These are phyloP conservation scores for Medicago ruthenica DNA, from an alignment of 306 rosid species.

Conservation along the genomic window DNA sequence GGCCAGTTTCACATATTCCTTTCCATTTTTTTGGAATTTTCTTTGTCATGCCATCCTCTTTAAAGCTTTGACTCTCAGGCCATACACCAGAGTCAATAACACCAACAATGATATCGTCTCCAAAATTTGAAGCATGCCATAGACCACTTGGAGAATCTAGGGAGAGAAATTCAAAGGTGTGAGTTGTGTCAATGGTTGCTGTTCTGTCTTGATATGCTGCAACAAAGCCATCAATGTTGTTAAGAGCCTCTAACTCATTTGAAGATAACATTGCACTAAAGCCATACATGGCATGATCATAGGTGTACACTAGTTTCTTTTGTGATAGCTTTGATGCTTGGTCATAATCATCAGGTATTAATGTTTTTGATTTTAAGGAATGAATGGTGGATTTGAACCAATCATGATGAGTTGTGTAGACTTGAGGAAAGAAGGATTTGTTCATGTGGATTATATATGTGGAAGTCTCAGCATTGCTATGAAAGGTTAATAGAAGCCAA, in stretches of 20 bases:
- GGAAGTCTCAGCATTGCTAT: conserved; percentile 25
- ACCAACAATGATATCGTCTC: conserved; percentile 41
- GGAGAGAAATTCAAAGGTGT: conserved; percentile 46
- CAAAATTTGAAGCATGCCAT: conserved; percentile 43
- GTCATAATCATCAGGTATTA: not conserved
- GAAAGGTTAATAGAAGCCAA: conserved; percentile 23
- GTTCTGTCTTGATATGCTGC: conserved; percentile 35
- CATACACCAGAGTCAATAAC: conserved; percentile 44
- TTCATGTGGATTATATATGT: conserved; percentile 49
- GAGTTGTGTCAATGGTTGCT: conserved; percentile 42
- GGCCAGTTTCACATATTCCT: conserved; percentile 42
- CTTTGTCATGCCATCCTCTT: conserved; percentile 41
- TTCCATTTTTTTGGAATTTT: conserved; percentile 38
- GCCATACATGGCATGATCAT: conserved; percentile 43
- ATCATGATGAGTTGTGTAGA: conserved; percentile 31
- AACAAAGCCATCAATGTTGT: conserved; percentile 35
- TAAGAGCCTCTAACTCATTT: conserved; percentile 36
- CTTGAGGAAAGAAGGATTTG: conserved; percentile 37
- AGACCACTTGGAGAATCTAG: conserved; percentile 38
- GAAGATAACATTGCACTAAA: conserved; percentile 42
- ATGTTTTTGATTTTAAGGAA: conserved; percentile 22
- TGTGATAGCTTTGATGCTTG: not conserved
- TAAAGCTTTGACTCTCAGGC: conserved; percentile 50
- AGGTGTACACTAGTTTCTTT: conserved; percentile 29
- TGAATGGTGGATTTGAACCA: conserved; percentile 42